Evolutionary conservation across 306 rosid species (phyloP).

Genomic region (Oemleria cerasiformis): DNA sequence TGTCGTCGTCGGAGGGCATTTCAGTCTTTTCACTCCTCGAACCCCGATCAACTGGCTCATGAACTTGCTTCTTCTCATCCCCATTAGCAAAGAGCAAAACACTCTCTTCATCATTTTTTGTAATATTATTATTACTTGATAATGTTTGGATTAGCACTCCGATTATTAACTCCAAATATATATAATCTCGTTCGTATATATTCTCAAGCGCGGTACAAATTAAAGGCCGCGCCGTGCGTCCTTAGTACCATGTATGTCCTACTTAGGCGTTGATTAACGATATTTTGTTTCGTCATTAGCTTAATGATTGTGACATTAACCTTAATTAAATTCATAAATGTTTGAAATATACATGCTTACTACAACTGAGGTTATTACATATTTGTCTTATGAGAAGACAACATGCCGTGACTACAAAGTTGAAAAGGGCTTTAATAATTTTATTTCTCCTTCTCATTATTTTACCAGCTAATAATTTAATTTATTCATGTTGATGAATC

Average conservation of each 20-base stretch:
- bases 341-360: neutral
- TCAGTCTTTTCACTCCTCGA: slow-evolving; percentile 17
- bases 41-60: slow-evolving; percentile 24
- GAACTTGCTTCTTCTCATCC: slow-evolving; percentile 33
- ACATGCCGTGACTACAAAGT: slow-evolving; percentile 29
- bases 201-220: neutral
- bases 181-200: neutral
- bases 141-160: neutral
- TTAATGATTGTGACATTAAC: slow-evolving; percentile 7
- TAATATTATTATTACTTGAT: no score
- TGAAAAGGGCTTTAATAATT: slow-evolving; percentile 1
- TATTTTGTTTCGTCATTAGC: neutral
- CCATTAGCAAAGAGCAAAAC: slow-evolving; percentile 26
- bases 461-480: neutral
- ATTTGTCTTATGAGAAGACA: slow-evolving; percentile 6
- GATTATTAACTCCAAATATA: neutral
- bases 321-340: neutral
- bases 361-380: no score
- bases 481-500: neutral
- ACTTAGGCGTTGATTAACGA: slow-evolving; percentile 2
- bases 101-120: neutral
- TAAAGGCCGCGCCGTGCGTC: slow-evolving; percentile 4
- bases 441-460: neutral
- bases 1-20: slow-evolving; percentile 5
- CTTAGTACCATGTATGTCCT: slow-evolving; percentile 4